phyloP scores from a whole-genome alignment of 352 stramenopile genomes.

The Pythium phragmiticola region DNA sequence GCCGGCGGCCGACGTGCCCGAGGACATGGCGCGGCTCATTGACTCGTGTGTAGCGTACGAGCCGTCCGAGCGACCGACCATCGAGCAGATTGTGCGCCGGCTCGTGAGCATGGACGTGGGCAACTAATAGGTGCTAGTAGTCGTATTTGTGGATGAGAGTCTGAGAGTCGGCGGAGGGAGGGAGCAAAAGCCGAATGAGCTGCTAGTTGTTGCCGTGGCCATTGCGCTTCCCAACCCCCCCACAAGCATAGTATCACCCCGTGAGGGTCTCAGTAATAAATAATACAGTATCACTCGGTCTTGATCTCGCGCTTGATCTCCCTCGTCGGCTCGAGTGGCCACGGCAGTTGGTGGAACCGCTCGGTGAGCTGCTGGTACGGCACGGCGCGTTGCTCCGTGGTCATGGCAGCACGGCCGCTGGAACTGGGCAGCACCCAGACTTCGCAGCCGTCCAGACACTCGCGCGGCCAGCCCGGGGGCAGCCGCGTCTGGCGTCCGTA shows the following conservation, averaged over 20 bases:
- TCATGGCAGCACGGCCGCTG: conserved; percentile 82
- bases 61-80: conserved; percentile 42
- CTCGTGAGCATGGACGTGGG: conserved; percentile 9
- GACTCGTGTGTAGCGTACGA: conserved; percentile 49
- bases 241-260: not conserved
- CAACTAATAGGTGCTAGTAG: not conserved
- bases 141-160: not conserved
- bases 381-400: conserved; percentile 56
- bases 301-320: conserved; percentile 4
- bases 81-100: conserved; percentile 41
- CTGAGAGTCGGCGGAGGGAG: too few species aligned
- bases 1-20: conserved; percentile 42
- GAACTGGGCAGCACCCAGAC: conserved; percentile 85
- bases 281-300: not conserved
- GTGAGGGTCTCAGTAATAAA: not conserved
- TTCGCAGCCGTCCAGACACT: conserved; percentile 57
- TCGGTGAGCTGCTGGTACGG: conserved; percentile 73
- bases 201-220: too few species aligned
- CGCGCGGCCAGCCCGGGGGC: conserved; percentile 65
- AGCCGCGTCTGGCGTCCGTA: conserved; percentile 58
- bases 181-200: too few species aligned
- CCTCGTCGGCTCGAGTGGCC: conserved; percentile 17
- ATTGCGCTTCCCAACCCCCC: not conserved
- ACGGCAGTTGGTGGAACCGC: conserved; percentile 58
- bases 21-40: conserved; percentile 41